phyloP scores from a whole-genome alignment of 352 stramenopile species.

The Pythium plurisporium region DNA sequence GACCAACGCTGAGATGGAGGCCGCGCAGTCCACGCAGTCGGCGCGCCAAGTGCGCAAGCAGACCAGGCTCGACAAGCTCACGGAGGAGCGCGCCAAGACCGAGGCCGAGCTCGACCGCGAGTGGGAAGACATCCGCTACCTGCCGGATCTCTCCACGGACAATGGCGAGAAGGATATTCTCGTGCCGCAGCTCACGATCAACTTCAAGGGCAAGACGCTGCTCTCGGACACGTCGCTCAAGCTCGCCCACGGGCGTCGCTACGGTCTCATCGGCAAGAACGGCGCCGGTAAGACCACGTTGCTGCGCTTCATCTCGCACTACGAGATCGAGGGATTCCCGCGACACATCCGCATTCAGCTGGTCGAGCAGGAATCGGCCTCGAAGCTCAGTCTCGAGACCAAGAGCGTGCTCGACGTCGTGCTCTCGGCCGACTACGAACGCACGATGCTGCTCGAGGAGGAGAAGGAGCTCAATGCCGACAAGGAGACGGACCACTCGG shows the following conservation, averaged over 20 bases:
- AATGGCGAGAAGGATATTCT: conserved; percentile 86
- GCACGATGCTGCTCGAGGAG: conserved; percentile 86
- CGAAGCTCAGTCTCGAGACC: conserved; percentile 72
- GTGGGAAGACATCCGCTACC: conserved; percentile 73
- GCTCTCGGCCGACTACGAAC: conserved; percentile 93
- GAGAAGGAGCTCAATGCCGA: conserved; percentile 89
- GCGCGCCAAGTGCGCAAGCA: conserved; percentile 79
- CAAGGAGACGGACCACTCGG: conserved; percentile 54
- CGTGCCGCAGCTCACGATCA: conserved; percentile 82
- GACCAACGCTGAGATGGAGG: conserved; percentile 74
- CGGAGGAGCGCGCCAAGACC: conserved; percentile 45
- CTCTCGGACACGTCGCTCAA: conserved; percentile 85
- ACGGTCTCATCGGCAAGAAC: conserved; percentile 94
- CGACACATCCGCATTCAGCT: conserved; percentile 94
- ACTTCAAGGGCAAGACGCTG: conserved; percentile 89
- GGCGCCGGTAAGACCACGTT: conserved; percentile 94
- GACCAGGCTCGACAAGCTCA: conserved; percentile 62
- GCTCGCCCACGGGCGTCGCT: conserved; percentile 76
- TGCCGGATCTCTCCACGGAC: conserved; percentile 73
- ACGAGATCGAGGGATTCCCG: conserved; percentile 96
- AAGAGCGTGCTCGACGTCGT: conserved; percentile 93
- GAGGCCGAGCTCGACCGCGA: conserved; percentile 65
- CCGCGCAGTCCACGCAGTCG: conserved; percentile 66
- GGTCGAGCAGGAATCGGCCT: conserved; percentile 93
- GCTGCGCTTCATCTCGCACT: conserved; percentile 93